phyloP scores from a whole-genome alignment of 108 stramenopile genomes.

The Conticribra guillardii region DNA sequence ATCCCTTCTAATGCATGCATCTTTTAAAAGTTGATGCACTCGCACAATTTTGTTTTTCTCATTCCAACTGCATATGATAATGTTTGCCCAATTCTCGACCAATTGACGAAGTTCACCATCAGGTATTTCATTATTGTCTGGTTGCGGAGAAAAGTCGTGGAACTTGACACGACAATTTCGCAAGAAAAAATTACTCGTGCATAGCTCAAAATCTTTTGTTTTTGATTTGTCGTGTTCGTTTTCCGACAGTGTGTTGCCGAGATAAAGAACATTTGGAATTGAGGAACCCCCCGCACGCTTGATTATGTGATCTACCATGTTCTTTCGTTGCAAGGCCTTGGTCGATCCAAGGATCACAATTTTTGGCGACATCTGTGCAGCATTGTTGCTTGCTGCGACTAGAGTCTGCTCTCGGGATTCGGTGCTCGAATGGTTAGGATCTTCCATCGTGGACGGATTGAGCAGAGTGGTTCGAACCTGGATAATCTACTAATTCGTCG shows the following conservation, averaged over 20 bases:
- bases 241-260: background rate
- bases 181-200: background rate
- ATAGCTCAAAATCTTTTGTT: background rate
- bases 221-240: background rate
- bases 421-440: too few species aligned
- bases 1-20: background rate
- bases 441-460: too few species aligned
- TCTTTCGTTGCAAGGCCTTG: background rate
- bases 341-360: constrained; percentile 1
- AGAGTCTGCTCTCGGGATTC: too few species aligned
- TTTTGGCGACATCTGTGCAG: background rate
- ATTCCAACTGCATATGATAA: constrained; percentile 5
- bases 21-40: background rate
- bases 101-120: background rate
- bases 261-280: constrained; percentile 11
- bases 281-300: background rate
- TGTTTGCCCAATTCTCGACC: background rate
- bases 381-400: background rate
- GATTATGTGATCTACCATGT: constrained; percentile 1
- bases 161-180: background rate
- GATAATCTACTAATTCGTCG: too few species aligned
- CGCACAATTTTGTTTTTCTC: background rate
- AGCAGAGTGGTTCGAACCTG: too few species aligned
- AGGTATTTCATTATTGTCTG: background rate
- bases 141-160: constrained; percentile 1